Evolutionary conservation across 257 asterid species (phyloP).

Genomic region (Knoxia roxburghii): DNA sequence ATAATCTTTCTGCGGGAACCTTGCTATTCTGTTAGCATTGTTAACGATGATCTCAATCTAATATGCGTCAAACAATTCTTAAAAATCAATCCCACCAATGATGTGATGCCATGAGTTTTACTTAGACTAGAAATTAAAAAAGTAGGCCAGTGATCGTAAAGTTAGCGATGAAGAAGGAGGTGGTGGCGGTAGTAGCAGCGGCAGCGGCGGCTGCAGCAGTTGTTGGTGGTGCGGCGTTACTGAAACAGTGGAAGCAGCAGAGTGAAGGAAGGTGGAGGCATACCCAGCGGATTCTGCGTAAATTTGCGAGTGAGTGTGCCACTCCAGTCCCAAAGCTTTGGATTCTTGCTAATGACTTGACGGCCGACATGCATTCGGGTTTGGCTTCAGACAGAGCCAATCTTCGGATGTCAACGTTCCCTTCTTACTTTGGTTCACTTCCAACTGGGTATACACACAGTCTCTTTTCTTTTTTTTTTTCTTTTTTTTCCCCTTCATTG

Average conservation of each 20-base stretch:
- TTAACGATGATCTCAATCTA: background rate
- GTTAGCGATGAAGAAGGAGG: conserved; percentile 42
- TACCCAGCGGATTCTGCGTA: conserved; percentile 50
- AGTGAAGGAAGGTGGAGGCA: conserved; percentile 45
- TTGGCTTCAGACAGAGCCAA: conserved; percentile 23
- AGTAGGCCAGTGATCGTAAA: background rate
- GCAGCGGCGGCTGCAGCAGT: conserved; percentile 38
- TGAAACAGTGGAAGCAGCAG: conserved; percentile 39
- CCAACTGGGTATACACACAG: conserved; percentile 45
- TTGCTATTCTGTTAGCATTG: conserved; percentile 23
- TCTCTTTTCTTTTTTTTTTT: background rate
- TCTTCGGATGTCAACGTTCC: conserved; percentile 36
- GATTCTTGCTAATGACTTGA: conserved; percentile 49
- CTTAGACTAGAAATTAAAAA: too few species aligned
- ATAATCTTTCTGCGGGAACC: conserved; percentile 14
- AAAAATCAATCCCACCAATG: background rate
- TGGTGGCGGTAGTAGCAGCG: conserved; percentile 33
- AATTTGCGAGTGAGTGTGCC: conserved; percentile 56
- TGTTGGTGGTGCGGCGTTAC: conserved; percentile 32
- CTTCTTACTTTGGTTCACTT: conserved; percentile 41
- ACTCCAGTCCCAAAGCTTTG: conserved; percentile 60
- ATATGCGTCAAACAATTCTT: background rate
- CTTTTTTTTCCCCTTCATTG: too few species aligned
- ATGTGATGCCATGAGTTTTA: too few species aligned
- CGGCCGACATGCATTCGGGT: conserved; percentile 45